Evolutionary conservation across 768 basidiomycete species (phyloP), one percentile per base, ranked within the genome.

Genomic region (Macrolepiota fuliginosa): DNA sequence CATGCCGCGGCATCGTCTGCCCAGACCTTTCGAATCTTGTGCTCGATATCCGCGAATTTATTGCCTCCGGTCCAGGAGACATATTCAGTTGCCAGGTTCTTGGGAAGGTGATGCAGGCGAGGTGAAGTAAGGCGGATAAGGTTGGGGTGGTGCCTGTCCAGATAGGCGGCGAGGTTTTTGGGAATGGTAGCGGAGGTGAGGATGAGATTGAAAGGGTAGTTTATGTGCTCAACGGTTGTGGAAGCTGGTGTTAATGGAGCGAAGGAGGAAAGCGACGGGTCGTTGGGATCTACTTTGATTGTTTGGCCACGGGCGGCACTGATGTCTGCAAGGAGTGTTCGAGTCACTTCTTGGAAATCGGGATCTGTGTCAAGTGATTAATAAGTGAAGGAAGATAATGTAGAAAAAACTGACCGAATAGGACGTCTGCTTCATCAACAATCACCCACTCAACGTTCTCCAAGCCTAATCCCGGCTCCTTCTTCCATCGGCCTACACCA

Each of bases 171-270:
- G 52, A 92, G 86, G 2, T 90, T 83, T 36, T 84, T 81, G 6
- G 95, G 94, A 63, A 97, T 90, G 2, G 95, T 96, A 0, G 95
- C 95, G 49, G 90, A 90, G 15, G 90, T 88, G 27, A 97, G 81
- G 57, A 96, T 67, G 46, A 96, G 75, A 71, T 93, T 83, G 81
- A 92, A 93, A 4, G 92, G 92, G 71, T 90, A 88, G 39, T 81
- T 72, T 52, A 79, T 70, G 27, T 79, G 76, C 9, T 66, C 62
- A 19, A 65, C 19, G 37, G 62, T 46, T 24, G 56, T 39, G 50
- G 62, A 53, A 64, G 62, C 36, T 63, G 57, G n/a, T 52, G 62
- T 52, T 24, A 17, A 45, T 47, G 61, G 70, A 19, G 59, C 66
- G 27, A 68, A 56, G 55, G 73, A 27, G 37, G 70, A 56, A 39